Base-by-base conservation (phyloP, 495 filamentous ascomycete genomes). In the Hamigera avellanea region DNA sequence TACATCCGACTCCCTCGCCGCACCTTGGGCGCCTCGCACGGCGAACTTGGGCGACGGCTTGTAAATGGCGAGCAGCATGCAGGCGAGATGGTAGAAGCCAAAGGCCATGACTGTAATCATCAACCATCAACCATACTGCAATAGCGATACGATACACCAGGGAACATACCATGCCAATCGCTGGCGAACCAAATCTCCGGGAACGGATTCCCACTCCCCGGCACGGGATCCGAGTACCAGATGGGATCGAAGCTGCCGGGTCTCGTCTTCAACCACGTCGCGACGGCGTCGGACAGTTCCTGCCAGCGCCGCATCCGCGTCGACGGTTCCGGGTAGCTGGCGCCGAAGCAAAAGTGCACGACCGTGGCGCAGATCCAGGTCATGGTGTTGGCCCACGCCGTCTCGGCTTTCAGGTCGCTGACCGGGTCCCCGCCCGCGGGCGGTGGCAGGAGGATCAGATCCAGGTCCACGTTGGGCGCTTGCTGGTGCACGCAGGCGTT, bases 321-420 rank as follows among this genome's bases (percentile, higher is more conserved):
- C 2, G 15, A 40, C 10, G 32, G 38, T 14, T 40, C 38, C 16
- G 38, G 32, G 32, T 40, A 40, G 23, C 23, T 35, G 3, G 38
- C 26, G 9, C 38, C 38, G 14, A 40, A 40, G 38, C 38, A 40
- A 29, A 40, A 40, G 38, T 40, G 38, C 10, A 40, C 23, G 21
- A 40, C 38, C 4, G 38, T 40, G 14, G 32, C 38, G 34, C 38
- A 40, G n/a, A 40, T 40, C 38, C 38, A 40, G 29, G 38, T 40
- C 38, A 40, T 40, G n/a, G 38, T 40, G 16, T 40, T 40, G 25
- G 38, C 38, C 38, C 38, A 40, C 4, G 38, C 38, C 29, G 38
- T 40, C 34, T 40, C 38, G 28, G 38, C 33, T 12, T 28, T 35
- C 31, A 30, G 25, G 34, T 40, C 16, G 38, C 38, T 35, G 8